Conservation (phyloP, 805 yeast genomes). For the Kluyveromyces wickerhamii region DNA sequence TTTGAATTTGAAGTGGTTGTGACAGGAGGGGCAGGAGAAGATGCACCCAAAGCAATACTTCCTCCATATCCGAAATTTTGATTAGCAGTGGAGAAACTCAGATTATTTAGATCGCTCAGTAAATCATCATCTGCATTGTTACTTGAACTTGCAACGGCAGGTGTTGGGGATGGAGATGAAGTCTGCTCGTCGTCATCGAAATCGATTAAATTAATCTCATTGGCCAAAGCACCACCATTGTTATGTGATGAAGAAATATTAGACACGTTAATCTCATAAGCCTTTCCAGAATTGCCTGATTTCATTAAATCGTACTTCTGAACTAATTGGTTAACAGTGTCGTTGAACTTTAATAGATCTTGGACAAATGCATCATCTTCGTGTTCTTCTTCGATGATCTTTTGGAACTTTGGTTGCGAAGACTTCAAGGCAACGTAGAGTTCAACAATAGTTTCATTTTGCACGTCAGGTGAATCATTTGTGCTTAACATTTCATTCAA, state of each 20-base stretch:
- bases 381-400: constrained; percentile 73
- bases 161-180: constrained; percentile 29
- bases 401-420: constrained; percentile 80
- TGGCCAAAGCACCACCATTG: constrained; percentile 31
- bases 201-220: constrained; percentile 57
- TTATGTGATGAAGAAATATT: constrained; percentile 28
- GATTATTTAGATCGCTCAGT: constrained; percentile 59
- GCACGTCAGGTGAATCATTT: constrained; percentile 32
- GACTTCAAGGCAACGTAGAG: constrained; percentile 69
- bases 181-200: constrained; percentile 48
- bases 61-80: constrained; percentile 46
- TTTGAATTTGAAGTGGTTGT: constrained; percentile 21
- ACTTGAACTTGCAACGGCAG: too few relatives aligned
- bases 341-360: constrained; percentile 62
- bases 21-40: constrained; percentile 24
- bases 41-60: constrained; percentile 34
- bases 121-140: constrained; percentile 53
- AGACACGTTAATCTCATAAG: constrained; percentile 40
- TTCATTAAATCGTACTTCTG: constrained; percentile 59
- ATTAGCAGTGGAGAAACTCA: constrained; percentile 41
- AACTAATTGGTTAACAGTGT: constrained; percentile 60
- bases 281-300: constrained; percentile 53
- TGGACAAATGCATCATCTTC: constrained; percentile 60
- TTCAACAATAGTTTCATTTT: constrained; percentile 67
- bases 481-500: constrained; percentile 76